A percentile compares a stretch with the other conserved stretches of the same genome.
Conservation (phyloP, 768 basidiomycete genomes). For the Hebeloma cylindrosporum region DNA sequence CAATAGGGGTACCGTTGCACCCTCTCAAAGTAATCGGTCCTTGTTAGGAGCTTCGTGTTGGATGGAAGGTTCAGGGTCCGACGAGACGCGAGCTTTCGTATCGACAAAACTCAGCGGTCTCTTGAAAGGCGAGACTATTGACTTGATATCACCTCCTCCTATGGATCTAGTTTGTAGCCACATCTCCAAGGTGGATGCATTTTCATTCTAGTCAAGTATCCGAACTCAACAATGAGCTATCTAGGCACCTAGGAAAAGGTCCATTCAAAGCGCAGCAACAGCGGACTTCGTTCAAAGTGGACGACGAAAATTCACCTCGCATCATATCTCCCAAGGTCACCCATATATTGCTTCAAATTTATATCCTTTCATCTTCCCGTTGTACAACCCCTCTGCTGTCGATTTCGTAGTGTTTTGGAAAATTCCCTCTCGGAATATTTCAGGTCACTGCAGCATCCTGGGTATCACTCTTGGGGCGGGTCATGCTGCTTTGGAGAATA, state of each 20-base stretch:
- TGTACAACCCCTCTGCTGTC: slow-evolving; percentile 71
- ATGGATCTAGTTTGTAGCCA: slow-evolving; percentile 54
- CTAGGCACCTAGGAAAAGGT: slow-evolving; percentile 18
- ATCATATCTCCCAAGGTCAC: slow-evolving; percentile 39
- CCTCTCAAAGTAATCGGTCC: slow-evolving; percentile 49
- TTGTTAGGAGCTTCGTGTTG: slow-evolving; percentile 43
- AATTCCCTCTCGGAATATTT: slow-evolving; percentile 55
- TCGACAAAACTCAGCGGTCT: slow-evolving; percentile 48
- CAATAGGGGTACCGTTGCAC: slow-evolving; percentile 45
- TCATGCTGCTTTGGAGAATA: slow-evolving; percentile 62
- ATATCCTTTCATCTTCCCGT: slow-evolving; percentile 69
- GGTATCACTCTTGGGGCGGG: slow-evolving; percentile 65
- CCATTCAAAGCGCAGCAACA: slow-evolving; percentile 29
- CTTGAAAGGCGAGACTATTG: slow-evolving; percentile 45
- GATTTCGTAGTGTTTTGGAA: slow-evolving; percentile 81
- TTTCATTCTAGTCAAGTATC: background rate
- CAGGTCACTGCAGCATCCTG: slow-evolving; percentile 59
- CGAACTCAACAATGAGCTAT: slow-evolving; percentile 1
- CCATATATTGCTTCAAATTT: slow-evolving; percentile 56
- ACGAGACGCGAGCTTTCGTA: slow-evolving; percentile 52
- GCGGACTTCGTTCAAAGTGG: slow-evolving; percentile 51
- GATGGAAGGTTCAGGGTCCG: slow-evolving; percentile 34
- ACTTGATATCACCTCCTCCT: slow-evolving; percentile 47
- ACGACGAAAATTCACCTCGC: slow-evolving; percentile 42
- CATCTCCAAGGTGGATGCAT: slow-evolving; percentile 39